These are phyloP conservation scores for Lentinula detonsa DNA, from an alignment of 768 basidiomycete genomes.

Conservation along the genomic window DNA sequence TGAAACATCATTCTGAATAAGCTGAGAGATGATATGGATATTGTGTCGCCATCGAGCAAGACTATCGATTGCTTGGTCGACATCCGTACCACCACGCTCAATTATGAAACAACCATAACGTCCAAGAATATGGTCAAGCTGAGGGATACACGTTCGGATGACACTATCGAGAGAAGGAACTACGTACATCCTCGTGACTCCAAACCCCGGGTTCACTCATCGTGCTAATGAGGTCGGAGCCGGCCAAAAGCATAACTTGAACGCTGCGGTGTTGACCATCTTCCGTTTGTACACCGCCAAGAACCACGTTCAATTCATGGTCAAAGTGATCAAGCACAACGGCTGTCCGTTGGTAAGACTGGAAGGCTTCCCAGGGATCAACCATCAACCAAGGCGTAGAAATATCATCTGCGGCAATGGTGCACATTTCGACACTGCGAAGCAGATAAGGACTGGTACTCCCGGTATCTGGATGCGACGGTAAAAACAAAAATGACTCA, in stretches of 20 bases:
- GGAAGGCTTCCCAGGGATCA: constrained; percentile 96
- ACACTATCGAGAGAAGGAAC: not conserved
- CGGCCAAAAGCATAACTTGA: constrained; percentile 90
- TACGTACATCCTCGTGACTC: constrained; percentile 86
- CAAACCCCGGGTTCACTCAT: constrained; percentile 99
- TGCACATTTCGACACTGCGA: constrained; percentile 79
- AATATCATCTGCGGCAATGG: constrained; percentile 84
- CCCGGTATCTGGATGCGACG: too few species aligned
- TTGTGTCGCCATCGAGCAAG: constrained; percentile 76
- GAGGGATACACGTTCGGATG: constrained; percentile 8
- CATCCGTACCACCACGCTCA: constrained; percentile 90
- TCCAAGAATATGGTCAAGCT: constrained; percentile 96
- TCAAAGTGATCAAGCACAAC: constrained; percentile 98
- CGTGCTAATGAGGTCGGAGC: constrained; percentile 95
- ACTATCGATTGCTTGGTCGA: constrained; percentile 75
- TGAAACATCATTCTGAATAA: constrained; percentile 96
- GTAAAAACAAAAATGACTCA: constrained; percentile 35
- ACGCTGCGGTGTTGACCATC: constrained; percentile 73
- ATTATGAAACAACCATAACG: constrained; percentile 93
- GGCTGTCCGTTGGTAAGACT: constrained; percentile 92
- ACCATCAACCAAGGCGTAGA: constrained; percentile 89
- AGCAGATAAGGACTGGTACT: constrained; percentile 6
- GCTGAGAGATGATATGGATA: constrained; percentile 87
- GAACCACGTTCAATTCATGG: constrained; percentile 81
- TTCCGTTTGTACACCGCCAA: constrained; percentile 71